Evolutionary conservation across 768 basidiomycete species (phyloP).

Genomic region (Trametes cinnabarina): DNA sequence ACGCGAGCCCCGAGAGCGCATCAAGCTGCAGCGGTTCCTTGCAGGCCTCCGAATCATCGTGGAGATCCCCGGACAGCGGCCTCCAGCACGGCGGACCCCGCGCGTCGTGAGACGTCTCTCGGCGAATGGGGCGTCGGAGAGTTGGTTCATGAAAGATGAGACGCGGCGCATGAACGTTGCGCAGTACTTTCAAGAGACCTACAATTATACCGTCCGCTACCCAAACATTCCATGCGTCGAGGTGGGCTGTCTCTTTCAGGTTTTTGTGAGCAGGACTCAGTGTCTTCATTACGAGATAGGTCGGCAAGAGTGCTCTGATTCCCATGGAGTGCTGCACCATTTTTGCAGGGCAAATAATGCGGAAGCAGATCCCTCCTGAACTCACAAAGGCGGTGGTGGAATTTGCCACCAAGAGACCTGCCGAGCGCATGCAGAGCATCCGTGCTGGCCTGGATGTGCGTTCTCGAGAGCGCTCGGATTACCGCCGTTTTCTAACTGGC

Average conservation of each 20-base stretch:
- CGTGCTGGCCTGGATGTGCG: slow-evolving; percentile 50
- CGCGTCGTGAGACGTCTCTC: slow-evolving; percentile 67
- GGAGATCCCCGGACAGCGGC: slow-evolving; percentile 14
- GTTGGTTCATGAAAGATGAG: slow-evolving; percentile 56
- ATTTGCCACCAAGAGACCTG: slow-evolving; percentile 66
- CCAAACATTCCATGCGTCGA: slow-evolving; percentile 70
- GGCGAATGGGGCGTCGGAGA: slow-evolving; percentile 48
- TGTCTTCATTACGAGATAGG: slow-evolving; percentile 46
- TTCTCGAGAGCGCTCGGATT: too few species aligned
- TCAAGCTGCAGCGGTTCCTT: slow-evolving; percentile 55
- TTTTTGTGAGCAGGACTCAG: not conserved
- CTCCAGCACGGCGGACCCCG: slow-evolving; percentile 34
- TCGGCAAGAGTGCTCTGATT: slow-evolving; percentile 57
- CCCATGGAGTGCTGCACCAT: slow-evolving; percentile 70
- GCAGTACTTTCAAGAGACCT: slow-evolving; percentile 54
- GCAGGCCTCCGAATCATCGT: slow-evolving; percentile 51
- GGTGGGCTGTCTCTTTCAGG: slow-evolving; percentile 37
- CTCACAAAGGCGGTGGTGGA: slow-evolving; percentile 60
- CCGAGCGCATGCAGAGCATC: slow-evolving; percentile 56
- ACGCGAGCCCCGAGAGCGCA: slow-evolving; percentile 40
- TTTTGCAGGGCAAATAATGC: slow-evolving; percentile 64
- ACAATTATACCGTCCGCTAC: slow-evolving; percentile 52
- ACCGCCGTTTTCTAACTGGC: too few species aligned
- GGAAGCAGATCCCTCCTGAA: slow-evolving; percentile 67
- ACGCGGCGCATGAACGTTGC: slow-evolving; percentile 57